A percentile compares a stretch with the other conserved stretches of the same genome.
phyloP scores from a whole-genome alignment of 768 basidiomycete species.

The Tephrocybe sp. region DNA sequence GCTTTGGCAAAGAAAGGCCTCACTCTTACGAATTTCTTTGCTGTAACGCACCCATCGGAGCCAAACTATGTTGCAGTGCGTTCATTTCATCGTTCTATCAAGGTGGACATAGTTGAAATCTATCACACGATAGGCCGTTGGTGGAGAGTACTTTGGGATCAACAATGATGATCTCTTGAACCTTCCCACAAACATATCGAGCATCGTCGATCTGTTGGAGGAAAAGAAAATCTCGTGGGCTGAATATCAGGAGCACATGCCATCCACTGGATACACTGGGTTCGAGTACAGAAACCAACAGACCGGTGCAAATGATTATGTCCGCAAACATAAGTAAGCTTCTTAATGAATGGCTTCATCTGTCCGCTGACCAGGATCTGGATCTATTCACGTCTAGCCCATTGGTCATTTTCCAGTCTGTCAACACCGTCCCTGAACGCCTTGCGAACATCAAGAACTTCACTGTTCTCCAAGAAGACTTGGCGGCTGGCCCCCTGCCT shows the following conservation, averaged over 20 bases:
- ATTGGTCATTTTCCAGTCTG: slow-evolving; percentile 46
- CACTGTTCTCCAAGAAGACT: slow-evolving; percentile 57
- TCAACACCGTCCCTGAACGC: slow-evolving; percentile 40
- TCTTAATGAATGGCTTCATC: no score
- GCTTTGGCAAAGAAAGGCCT: slow-evolving; percentile 49
- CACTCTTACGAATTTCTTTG: slow-evolving; percentile 41
- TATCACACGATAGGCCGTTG: slow-evolving; percentile 5
- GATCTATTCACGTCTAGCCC: slow-evolving; percentile 26
- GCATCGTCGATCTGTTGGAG: slow-evolving; percentile 61
- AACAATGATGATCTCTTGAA: slow-evolving; percentile 36
- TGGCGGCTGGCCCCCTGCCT: slow-evolving; percentile 46
- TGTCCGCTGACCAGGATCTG: no score
- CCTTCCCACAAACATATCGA: slow-evolving; percentile 49
- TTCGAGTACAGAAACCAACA: slow-evolving; percentile 29
- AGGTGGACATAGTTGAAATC: not conserved
- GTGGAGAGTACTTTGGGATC: slow-evolving; percentile 32
- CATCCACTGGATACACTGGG: slow-evolving; percentile 43
- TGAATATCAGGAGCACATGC: slow-evolving; percentile 60
- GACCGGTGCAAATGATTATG: slow-evolving; percentile 26
- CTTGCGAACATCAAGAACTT: slow-evolving; percentile 50
- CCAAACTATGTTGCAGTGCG: slow-evolving; percentile 50
- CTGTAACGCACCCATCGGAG: slow-evolving; percentile 56
- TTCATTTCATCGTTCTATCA: no score
- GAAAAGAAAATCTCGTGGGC: slow-evolving; percentile 56
- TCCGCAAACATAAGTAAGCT: slow-evolving; percentile 31